These are phyloP conservation scores for Tetracladium maxilliforme DNA, from an alignment of 2,329 filamentous ascomycete genomes.

Conservation along the genomic window DNA sequence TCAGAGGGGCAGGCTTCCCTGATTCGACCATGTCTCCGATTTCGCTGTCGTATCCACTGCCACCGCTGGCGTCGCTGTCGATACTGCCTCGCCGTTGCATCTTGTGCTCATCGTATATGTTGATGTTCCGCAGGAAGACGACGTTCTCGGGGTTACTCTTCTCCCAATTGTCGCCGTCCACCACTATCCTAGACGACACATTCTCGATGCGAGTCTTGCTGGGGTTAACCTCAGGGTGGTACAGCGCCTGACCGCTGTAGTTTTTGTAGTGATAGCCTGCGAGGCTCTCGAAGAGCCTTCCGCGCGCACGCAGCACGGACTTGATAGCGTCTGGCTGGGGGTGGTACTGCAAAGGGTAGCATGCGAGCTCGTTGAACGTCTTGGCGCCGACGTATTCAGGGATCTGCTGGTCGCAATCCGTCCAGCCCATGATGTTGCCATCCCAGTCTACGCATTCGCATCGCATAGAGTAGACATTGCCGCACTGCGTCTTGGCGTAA, in stretches of 20 bases:
- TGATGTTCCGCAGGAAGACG: too few relatives aligned
- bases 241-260: conserved; percentile 15
- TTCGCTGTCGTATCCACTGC: not conserved
- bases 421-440: conserved; percentile 28
- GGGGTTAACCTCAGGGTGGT: conserved; percentile 7
- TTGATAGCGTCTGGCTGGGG: conserved; percentile 19
- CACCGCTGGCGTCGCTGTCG: too few relatives aligned
- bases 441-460: conserved; percentile 30
- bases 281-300: conserved; percentile 26
- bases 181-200: conserved; percentile 4
- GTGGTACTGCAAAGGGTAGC: conserved; percentile 29
- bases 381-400: conserved; percentile 25
- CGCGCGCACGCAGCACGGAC: conserved; percentile 20
- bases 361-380: conserved; percentile 24
- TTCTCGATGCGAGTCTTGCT: conserved; percentile 1
- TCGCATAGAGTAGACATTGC: conserved; percentile 21
- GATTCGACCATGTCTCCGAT: conserved; percentile 6
- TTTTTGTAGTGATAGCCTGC: conserved; percentile 31
- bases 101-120: too few relatives aligned
- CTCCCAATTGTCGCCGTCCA: conserved; percentile 19
- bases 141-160: too few relatives aligned
- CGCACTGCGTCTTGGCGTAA: conserved; percentile 16
- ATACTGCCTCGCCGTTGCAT: too few relatives aligned
- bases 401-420: conserved; percentile 18
- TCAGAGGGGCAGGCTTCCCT: conserved; percentile 12